These are phyloP conservation scores for Clohesyomyces aquaticus DNA, from an alignment of 495 filamentous ascomycete genomes.

Conservation along the genomic window DNA sequence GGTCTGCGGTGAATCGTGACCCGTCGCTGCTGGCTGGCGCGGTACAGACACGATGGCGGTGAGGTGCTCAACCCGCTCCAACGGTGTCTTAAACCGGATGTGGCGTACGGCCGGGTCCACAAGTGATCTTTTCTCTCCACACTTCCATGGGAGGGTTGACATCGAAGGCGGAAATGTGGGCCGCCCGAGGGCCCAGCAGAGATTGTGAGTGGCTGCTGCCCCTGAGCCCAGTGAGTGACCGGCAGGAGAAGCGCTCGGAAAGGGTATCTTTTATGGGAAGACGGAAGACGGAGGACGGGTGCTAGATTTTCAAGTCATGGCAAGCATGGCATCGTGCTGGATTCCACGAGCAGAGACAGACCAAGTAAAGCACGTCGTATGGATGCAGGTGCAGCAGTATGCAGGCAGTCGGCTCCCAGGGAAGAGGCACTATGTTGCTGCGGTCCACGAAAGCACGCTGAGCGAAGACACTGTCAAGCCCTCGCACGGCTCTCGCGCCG, in stretches of 20 bases:
- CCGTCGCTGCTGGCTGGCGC: neutral
- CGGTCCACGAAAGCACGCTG: conserved; percentile 7
- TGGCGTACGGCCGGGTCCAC: conserved; percentile 11
- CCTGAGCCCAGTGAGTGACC: conserved; percentile 24
- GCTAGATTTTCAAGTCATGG: no score
- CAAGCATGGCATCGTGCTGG: no score
- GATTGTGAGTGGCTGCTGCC: conserved; percentile 23
- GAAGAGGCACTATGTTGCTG: neutral
- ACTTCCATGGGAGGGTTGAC: neutral
- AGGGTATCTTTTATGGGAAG: no score
- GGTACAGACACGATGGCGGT: neutral
- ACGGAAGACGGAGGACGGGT: no score
- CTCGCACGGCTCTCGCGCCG: conserved; percentile 26
- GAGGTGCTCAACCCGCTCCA: conserved; percentile 3
- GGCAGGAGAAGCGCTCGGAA: neutral
- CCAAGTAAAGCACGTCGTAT: neutral
- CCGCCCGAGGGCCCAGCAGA: neutral
- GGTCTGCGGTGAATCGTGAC: neutral
- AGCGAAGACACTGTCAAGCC: neutral
- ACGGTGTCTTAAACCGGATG: conserved; percentile 13
- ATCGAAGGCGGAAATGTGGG: conserved; percentile 4
- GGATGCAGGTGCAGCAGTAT: neutral
- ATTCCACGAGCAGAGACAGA: neutral
- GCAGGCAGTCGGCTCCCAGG: neutral
- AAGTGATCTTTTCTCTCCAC: conserved; percentile 9